A percentile compares a stretch with the other conserved stretches of the same genome.
phyloP scores from a whole-genome alignment of 202 grass and related monocot species.

The Sporobolus alterniflorus region DNA sequence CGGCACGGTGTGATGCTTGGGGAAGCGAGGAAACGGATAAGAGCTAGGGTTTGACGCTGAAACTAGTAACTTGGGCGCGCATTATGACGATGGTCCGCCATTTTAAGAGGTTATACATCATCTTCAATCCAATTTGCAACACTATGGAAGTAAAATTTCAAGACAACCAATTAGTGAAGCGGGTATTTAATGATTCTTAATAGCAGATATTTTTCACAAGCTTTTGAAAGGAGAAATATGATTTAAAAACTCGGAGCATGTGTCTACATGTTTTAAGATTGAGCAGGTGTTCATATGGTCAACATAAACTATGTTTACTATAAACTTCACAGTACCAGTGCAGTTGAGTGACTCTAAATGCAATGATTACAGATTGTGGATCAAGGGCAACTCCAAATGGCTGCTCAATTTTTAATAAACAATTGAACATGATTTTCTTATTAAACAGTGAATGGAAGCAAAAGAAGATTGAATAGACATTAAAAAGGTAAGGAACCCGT shows the following conservation, averaged over 20 bases:
- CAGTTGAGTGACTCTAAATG: slow-evolving; percentile 92
- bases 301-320: slow-evolving; percentile 2
- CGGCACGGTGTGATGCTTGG: not conserved
- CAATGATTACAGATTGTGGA: slow-evolving; percentile 70
- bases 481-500: slow-evolving; percentile 58
- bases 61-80: too few relatives aligned
- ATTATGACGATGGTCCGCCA: too few relatives aligned
- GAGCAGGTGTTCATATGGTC: not conserved
- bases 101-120: too few relatives aligned
- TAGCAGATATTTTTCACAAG: not conserved
- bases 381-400: slow-evolving; percentile 84
- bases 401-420: slow-evolving; percentile 38
- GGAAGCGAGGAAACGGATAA: slow-evolving; percentile 49
- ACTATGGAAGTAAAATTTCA: slow-evolving; percentile 50
- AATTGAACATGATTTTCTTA: not conserved
- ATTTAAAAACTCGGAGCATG: not conserved
- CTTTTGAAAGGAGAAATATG: slow-evolving; percentile 7
- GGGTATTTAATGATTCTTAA: not conserved
- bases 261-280: not conserved
- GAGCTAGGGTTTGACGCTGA: slow-evolving; percentile 55
- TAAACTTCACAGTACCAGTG: slow-evolving; percentile 54
- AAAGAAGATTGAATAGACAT: not conserved
- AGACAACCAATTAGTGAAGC: not conserved
- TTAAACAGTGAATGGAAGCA: slow-evolving; percentile 13
- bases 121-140: slow-evolving; percentile 95